phyloP scores from a whole-genome alignment of 2,329 filamentous ascomycete genomes.

The Dryadomyces sulphureus region DNA sequence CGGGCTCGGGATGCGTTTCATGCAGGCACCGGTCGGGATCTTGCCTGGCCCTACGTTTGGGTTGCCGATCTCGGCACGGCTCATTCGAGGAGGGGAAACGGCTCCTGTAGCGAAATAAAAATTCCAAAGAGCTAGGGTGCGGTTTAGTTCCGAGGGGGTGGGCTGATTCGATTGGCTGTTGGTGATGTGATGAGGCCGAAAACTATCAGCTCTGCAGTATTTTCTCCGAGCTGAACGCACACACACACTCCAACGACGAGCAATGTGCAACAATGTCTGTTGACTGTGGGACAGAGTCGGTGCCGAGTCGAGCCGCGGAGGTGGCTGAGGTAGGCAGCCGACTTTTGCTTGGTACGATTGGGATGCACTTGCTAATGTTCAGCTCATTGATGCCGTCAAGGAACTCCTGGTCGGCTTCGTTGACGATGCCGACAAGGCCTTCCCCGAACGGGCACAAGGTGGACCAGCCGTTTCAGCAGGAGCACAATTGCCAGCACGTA shows the following conservation, averaged over 20 bases:
- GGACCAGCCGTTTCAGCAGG: constrained; percentile 26
- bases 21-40: too few species aligned
- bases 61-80: too few species aligned
- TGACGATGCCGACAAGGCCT: constrained; percentile 50
- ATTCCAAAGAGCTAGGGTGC: neutral
- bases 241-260: too few species aligned
- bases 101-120: neutral
- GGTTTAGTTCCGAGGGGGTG: neutral
- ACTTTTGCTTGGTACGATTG: neutral
- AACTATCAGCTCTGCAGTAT: too few species aligned
- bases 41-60: too few species aligned
- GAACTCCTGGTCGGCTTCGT: constrained; percentile 58
- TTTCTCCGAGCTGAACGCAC: too few species aligned
- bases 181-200: neutral
- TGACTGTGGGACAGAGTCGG: neutral
- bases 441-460: constrained; percentile 35
- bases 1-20: too few species aligned
- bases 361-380: neutral
- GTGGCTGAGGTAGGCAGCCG: constrained; percentile 17
- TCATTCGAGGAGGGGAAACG: too few species aligned
- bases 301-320: constrained; percentile 16
- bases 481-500: constrained; percentile 25
- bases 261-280: too few species aligned
- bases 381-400: constrained; percentile 57
- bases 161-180: neutral